Evolutionary conservation across 164 flowering plant genomes (phyloP).

Genomic region (Magnolia changhungtana): DNA sequence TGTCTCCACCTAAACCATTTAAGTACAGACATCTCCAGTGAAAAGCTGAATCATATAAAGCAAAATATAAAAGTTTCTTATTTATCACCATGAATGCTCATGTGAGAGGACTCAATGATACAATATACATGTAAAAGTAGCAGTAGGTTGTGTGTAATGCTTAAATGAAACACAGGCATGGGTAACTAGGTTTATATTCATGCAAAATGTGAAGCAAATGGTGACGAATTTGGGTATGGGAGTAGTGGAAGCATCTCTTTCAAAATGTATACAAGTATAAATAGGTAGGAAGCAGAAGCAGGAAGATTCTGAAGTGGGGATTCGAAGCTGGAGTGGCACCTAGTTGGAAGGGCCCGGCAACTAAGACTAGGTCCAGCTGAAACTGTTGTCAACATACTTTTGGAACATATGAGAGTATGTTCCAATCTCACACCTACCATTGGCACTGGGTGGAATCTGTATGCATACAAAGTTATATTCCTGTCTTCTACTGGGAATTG

Average conservation of each 20-base stretch:
- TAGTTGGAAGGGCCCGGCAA: no score
- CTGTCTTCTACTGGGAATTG: background rate
- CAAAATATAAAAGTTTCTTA: background rate
- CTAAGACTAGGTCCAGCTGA: background rate
- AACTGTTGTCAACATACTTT: background rate
- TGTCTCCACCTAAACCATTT: slow-evolving; percentile 69
- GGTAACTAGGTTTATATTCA: no score
- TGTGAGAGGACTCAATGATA: background rate
- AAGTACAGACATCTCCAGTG: slow-evolving; percentile 6
- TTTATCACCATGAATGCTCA: background rate
- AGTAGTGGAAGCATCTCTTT: no score
- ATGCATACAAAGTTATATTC: background rate
- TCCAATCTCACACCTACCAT: background rate
- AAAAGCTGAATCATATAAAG: background rate
- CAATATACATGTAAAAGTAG: background rate
- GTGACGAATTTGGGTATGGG: no score
- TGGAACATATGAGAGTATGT: no score
- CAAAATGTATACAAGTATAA: no score
- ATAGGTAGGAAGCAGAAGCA: no score
- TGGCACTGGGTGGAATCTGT: background rate
- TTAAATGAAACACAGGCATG: background rate
- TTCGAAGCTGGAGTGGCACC: no score
- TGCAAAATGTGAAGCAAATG: no score
- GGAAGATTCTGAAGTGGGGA: no score
- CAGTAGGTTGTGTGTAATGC: background rate